Conservation (phyloP, 2,329 filamentous ascomycete genomes). For the Aspergillus ochraceoroseus region DNA sequence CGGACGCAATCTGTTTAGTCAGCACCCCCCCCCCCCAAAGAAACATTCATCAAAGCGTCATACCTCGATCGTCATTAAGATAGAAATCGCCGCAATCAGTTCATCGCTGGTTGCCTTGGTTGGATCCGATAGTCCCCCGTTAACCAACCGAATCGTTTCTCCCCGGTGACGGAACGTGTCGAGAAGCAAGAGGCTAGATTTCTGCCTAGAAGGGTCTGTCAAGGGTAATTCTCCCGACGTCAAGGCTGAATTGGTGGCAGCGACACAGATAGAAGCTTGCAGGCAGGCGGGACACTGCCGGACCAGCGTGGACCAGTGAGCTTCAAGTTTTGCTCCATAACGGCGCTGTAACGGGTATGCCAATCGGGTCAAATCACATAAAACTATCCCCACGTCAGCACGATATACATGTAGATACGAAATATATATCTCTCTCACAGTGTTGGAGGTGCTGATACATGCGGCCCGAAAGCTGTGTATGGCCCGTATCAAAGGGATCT, state of each 20-base stretch:
- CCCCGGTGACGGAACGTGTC: slow-evolving; percentile 39
- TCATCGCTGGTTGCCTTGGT: slow-evolving; percentile 39
- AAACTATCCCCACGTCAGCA: slow-evolving; percentile 25
- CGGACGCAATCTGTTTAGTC: slow-evolving; percentile 34
- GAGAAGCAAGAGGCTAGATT: slow-evolving; percentile 31
- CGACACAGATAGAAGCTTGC: slow-evolving; percentile 38
- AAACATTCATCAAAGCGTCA: not conserved
- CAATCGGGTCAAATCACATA: slow-evolving; percentile 35
- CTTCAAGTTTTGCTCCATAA: slow-evolving; percentile 32
- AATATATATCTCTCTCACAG: slow-evolving; percentile 26
- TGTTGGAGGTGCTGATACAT: slow-evolving; percentile 38
- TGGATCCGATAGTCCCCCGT: slow-evolving; percentile 37
- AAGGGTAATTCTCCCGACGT: slow-evolving; percentile 32
- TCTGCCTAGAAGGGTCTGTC: slow-evolving; percentile 30
- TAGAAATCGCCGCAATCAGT: slow-evolving; percentile 38
- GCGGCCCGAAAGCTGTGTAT: slow-evolving; percentile 35
- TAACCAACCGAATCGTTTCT: slow-evolving; percentile 39
- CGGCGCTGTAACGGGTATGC: slow-evolving; percentile 36
- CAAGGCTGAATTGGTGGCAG: slow-evolving; percentile 36
- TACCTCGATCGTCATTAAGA: slow-evolving; percentile 40
- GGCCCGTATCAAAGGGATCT: slow-evolving; percentile 36
- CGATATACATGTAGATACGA: not conserved
- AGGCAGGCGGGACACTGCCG: slow-evolving; percentile 36
- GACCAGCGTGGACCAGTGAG: slow-evolving; percentile 36
- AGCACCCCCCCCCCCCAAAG: too few species aligned